Conservation (phyloP, 768 basidiomycete genomes). For the Pisolithus albus region DNA sequence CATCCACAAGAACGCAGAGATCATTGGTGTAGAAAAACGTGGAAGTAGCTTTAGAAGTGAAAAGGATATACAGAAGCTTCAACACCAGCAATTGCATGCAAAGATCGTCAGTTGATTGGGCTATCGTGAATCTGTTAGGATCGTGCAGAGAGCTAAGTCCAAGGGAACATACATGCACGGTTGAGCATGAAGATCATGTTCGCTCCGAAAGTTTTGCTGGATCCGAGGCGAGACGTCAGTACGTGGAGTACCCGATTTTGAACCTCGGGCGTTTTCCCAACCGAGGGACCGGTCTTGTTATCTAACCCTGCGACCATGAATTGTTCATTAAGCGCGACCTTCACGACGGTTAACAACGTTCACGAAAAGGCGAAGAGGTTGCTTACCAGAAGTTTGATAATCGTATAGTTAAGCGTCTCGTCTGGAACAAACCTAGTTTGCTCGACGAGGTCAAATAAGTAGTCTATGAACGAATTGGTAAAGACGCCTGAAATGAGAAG, state of each 20-base stretch:
- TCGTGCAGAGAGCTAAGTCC: neutral
- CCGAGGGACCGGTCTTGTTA: constrained; percentile 12
- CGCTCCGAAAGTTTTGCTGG: constrained; percentile 94
- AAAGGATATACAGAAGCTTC: constrained; percentile 91
- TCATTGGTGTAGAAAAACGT: constrained; percentile 99
- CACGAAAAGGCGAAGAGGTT: neutral
- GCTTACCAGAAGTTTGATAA: constrained; percentile 88
- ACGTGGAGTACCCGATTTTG: constrained; percentile 79
- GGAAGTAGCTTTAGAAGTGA: constrained; percentile 85
- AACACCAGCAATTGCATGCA: constrained; percentile 93
- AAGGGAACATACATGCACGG: constrained; percentile 63
- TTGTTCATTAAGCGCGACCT: constrained; percentile 95
- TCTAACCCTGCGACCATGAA: constrained; percentile 87
- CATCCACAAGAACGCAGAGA: constrained; percentile 90
- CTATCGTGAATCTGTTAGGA: constrained; percentile 34
- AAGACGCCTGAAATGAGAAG: constrained; percentile 53
- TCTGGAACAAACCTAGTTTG: constrained; percentile 82
- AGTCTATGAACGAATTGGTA: constrained; percentile 76
- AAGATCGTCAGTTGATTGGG: constrained; percentile 80
- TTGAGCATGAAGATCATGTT: constrained; percentile 99
- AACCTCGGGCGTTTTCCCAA: constrained; percentile 31
- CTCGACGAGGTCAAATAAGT: constrained; percentile 90
- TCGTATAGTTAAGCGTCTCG: constrained; percentile 90
- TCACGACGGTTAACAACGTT: constrained; percentile 6
- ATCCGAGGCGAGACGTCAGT: constrained; percentile 74